Conservation (phyloP, 1,139 yeast species). For the Yamadazyma siamensis region DNA sequence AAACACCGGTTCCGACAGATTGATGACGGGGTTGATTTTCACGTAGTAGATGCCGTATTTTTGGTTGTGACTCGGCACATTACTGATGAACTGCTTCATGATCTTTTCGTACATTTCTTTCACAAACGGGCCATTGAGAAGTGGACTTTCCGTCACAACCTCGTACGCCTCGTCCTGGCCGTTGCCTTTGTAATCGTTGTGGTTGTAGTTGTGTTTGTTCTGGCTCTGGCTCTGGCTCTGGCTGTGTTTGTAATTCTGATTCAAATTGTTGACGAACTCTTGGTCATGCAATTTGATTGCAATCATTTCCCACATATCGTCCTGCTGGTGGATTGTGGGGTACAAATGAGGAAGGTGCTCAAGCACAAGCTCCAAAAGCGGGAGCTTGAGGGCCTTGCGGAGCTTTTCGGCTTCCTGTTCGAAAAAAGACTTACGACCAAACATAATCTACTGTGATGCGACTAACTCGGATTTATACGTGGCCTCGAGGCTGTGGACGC, state of each 20-base stretch:
- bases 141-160: slow-evolving; percentile 30
- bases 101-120: slow-evolving; percentile 22
- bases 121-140: slow-evolving; percentile 27
- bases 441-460: too few species aligned
- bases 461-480: too few species aligned
- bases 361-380: slow-evolving; percentile 28
- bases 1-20: slow-evolving; percentile 8
- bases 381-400: slow-evolving; percentile 22
- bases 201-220: too few species aligned
- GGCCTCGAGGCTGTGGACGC: too few species aligned
- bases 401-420: slow-evolving; percentile 26
- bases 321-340: slow-evolving; percentile 19
- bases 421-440: slow-evolving; percentile 21
- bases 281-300: slow-evolving; percentile 30
- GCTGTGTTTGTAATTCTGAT: not conserved
- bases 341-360: slow-evolving; percentile 35
- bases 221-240: not conserved
- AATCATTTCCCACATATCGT: slow-evolving; percentile 34
- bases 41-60: slow-evolving; percentile 9
- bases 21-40: slow-evolving; percentile 5
- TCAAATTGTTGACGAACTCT: slow-evolving; percentile 12
- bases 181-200: slow-evolving; percentile 7
- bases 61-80: slow-evolving; percentile 7
- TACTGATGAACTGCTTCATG: slow-evolving; percentile 13
- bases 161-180: too few species aligned